These are phyloP conservation scores for Albatrellus ellisii DNA, from an alignment of 768 basidiomycete species.

Conservation along the genomic window DNA sequence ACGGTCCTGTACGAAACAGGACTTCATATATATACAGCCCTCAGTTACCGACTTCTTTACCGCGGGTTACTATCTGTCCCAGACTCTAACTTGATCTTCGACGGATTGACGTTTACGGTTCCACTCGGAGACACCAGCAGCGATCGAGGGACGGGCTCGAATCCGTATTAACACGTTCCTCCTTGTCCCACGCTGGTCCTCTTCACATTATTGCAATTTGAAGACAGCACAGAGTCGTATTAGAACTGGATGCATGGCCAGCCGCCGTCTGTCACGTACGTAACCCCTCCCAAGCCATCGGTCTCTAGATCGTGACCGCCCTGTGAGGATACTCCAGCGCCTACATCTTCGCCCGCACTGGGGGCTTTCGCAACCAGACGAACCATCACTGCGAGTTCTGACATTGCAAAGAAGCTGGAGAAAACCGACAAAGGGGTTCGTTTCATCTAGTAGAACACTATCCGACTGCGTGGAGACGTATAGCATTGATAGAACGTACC, in stretches of 20 bases:
- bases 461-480: slow-evolving; percentile 12
- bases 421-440: slow-evolving; percentile 49
- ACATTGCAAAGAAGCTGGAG: slow-evolving; percentile 27
- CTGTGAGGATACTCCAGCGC: slow-evolving; percentile 18
- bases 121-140: slow-evolving; percentile 21
- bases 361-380: slow-evolving; percentile 54
- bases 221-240: not conserved
- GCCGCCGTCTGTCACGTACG: slow-evolving; percentile 10
- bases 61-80: slow-evolving; percentile 64
- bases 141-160: slow-evolving; percentile 8
- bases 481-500: slow-evolving; percentile 12
- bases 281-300: slow-evolving; percentile 1
- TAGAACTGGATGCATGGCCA: slow-evolving; percentile 25
- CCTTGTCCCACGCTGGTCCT: not conserved
- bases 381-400: slow-evolving; percentile 59
- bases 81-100: slow-evolving; percentile 58
- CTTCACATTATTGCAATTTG: not conserved
- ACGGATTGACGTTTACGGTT: slow-evolving; percentile 59
- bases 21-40: slow-evolving; percentile 19
- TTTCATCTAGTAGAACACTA: not conserved
- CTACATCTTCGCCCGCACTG: slow-evolving; percentile 21
- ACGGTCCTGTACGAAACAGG: slow-evolving; percentile 12
- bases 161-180: slow-evolving; percentile 51
- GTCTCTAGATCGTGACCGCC: slow-evolving; percentile 9
- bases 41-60: slow-evolving; percentile 48